A percentile compares a stretch with the other conserved stretches of the same genome.
These are phyloP conservation scores for Globisporangium irregulare DNA, from an alignment of 352 stramenopile genomes.

Conservation along the genomic window DNA sequence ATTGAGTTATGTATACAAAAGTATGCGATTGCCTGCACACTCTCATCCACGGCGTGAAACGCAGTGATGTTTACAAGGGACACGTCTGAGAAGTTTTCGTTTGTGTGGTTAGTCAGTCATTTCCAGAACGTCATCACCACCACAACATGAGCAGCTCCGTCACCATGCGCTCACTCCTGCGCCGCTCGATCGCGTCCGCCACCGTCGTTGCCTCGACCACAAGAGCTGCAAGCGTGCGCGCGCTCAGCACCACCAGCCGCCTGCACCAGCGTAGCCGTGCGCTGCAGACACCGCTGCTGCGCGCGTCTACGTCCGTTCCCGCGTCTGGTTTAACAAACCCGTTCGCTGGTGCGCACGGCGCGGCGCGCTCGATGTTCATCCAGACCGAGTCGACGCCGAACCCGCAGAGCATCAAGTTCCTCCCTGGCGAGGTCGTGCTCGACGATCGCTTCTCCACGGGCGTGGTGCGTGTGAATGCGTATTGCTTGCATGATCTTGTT, in stretches of 20 bases:
- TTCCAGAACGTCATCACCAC: slow-evolving; percentile 1
- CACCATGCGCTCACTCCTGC: slow-evolving; percentile 25
- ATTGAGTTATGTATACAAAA: no score
- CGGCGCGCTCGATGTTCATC: slow-evolving; percentile 95
- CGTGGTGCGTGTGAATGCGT: slow-evolving; percentile 29
- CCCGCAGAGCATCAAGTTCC: slow-evolving; percentile 97
- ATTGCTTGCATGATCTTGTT: not conserved
- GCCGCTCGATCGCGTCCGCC: slow-evolving; percentile 14
- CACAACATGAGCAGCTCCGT: slow-evolving; percentile 8
- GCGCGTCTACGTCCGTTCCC: not conserved
- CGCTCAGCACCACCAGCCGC: slow-evolving; percentile 3
- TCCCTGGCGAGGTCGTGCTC: slow-evolving; percentile 90
- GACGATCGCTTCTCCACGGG: slow-evolving; percentile 88
- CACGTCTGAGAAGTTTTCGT: not conserved
- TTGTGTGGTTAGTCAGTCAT: not conserved
- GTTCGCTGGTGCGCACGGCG: slow-evolving; percentile 22
- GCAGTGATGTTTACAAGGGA: not conserved
- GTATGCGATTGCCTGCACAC: no score
- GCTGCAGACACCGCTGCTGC: slow-evolving; percentile 8
- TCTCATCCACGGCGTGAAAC: no score
- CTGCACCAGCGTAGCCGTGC: slow-evolving; percentile 5
- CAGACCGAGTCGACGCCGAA: slow-evolving; percentile 98
- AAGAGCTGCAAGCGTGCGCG: not conserved
- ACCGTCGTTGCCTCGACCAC: not conserved
- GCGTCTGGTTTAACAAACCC: not conserved